Conservation (phyloP, 768 basidiomycete genomes). For the Collybia mongolica region DNA sequence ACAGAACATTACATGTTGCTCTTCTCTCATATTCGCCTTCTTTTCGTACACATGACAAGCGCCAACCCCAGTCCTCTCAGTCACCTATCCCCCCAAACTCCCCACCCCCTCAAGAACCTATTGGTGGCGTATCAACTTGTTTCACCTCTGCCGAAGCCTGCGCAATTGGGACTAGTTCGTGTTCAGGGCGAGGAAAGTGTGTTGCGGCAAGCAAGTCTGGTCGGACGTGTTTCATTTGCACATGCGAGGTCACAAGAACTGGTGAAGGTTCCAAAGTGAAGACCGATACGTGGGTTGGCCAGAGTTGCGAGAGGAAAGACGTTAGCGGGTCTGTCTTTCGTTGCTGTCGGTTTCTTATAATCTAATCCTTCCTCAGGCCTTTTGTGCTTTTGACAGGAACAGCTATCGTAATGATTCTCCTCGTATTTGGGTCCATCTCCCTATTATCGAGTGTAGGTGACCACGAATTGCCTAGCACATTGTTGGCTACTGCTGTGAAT, state of each 20-base stretch:
- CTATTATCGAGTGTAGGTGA: slow-evolving; percentile 63
- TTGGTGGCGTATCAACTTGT: slow-evolving; percentile 63
- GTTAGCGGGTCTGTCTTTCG: slow-evolving; percentile 65
- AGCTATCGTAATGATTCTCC: slow-evolving; percentile 57
- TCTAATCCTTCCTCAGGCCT: slow-evolving; percentile 41
- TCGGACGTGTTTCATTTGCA: slow-evolving; percentile 52
- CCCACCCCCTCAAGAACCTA: slow-evolving; percentile 49
- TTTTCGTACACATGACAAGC: slow-evolving; percentile 25
- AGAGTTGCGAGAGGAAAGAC: slow-evolving; percentile 75
- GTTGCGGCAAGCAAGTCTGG: slow-evolving; percentile 59
- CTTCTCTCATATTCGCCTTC: slow-evolving; percentile 47
- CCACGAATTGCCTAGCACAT: slow-evolving; percentile 69
- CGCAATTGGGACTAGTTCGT: slow-evolving; percentile 57
- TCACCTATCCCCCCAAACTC: slow-evolving; percentile 43
- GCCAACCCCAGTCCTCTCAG: slow-evolving; percentile 43
- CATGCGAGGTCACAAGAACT: slow-evolving; percentile 47
- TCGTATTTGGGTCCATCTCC: slow-evolving; percentile 66
- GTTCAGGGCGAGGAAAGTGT: slow-evolving; percentile 73
- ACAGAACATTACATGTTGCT: slow-evolving; percentile 43
- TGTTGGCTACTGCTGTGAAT: slow-evolving; percentile 58
- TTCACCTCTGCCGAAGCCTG: slow-evolving; percentile 55
- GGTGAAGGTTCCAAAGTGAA: slow-evolving; percentile 50
- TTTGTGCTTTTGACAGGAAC: slow-evolving; percentile 77
- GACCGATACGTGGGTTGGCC: slow-evolving; percentile 71
- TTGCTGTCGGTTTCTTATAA: slow-evolving; percentile 7